Percentiles rank a stretch among this genome's conserved stretches.
Evolutionary conservation across 176 grass and related monocot species (phyloP).

Genomic region (Paspalum notatum): DNA sequence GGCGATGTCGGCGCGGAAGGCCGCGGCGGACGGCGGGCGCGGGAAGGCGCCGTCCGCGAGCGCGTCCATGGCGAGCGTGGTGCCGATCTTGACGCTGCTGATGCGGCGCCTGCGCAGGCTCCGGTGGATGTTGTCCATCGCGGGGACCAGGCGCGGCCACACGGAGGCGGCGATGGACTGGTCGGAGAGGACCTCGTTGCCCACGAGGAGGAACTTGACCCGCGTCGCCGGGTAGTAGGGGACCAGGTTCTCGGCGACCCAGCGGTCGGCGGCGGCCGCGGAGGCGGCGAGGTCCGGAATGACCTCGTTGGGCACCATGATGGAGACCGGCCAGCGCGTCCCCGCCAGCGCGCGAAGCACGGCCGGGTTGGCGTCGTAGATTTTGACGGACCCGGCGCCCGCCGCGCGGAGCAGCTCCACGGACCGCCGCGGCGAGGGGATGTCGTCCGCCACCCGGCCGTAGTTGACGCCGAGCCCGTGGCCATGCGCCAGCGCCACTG

Average conservation of each 20-base stretch:
- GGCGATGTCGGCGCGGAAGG: constrained; percentile 79
- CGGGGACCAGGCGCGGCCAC: constrained; percentile 72
- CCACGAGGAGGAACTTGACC: constrained; percentile 83
- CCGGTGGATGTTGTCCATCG: constrained; percentile 73
- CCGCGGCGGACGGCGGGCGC: constrained; percentile 65
- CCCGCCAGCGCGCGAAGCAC: constrained; percentile 72
- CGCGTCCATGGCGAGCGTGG: constrained; percentile 89
- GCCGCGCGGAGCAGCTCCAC: constrained; percentile 56
- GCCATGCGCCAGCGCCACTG: constrained; percentile 30
- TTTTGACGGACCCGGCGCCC: constrained; percentile 75
- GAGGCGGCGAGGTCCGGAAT: constrained; percentile 63
- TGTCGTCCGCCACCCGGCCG: constrained; percentile 73
- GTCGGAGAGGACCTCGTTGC: constrained; percentile 94
- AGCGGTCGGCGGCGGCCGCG: constrained; percentile 60
- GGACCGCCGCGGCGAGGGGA: constrained; percentile 58
- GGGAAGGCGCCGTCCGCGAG: constrained; percentile 46
- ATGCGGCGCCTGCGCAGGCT: constrained; percentile 48
- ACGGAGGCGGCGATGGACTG: constrained; percentile 50
- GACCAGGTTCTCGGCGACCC: constrained; percentile 63
- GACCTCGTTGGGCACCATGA: constrained; percentile 93
- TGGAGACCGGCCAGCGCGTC: constrained; percentile 62
- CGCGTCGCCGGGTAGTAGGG: constrained; percentile 57
- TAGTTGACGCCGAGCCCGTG: constrained; percentile 83
- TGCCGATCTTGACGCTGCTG: constrained; percentile 76
- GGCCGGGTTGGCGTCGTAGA: constrained; percentile 78